These are phyloP conservation scores for Rhizopus arrhizus DNA, from an alignment of 371 early-diverging fungal species.

Conservation along the genomic window DNA sequence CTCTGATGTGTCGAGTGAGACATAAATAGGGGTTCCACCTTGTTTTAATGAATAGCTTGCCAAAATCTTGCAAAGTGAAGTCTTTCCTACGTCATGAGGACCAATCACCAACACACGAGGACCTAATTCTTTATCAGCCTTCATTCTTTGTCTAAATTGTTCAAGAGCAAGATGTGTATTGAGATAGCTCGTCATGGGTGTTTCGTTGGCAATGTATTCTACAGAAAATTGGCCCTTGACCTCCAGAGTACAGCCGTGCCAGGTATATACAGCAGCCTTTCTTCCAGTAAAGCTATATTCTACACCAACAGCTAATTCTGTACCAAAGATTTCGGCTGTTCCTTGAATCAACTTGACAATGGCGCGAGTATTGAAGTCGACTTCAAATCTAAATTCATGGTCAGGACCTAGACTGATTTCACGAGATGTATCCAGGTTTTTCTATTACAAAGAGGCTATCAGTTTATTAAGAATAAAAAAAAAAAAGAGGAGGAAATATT, in stretches of 20 bases:
- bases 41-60: constrained; percentile 83
- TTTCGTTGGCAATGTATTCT: constrained; percentile 90
- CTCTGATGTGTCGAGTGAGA: constrained; percentile 84
- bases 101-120: constrained; percentile 88
- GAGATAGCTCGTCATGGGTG: constrained; percentile 89
- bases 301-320: constrained; percentile 80
- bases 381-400: constrained; percentile 78
- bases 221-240: constrained; percentile 71
- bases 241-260: constrained; percentile 87
- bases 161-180: constrained; percentile 90
- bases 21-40: constrained; percentile 77
- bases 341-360: constrained; percentile 73
- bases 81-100: constrained; percentile 90
- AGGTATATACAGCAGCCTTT: constrained; percentile 92
- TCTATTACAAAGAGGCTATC: constrained; percentile 12
- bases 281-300: constrained; percentile 78
- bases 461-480: no score
- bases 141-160: constrained; percentile 67
- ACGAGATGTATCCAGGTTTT: constrained; percentile 27
- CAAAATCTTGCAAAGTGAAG: constrained; percentile 80
- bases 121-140: constrained; percentile 53
- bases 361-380: constrained; percentile 54
- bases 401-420: constrained; percentile 57
- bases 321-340: constrained; percentile 89
- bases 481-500: no score